A percentile compares a stretch with the other conserved stretches of the same genome.
These are phyloP conservation scores for Mycena belliarum DNA, from an alignment of 768 basidiomycete genomes.

Conservation along the genomic window DNA sequence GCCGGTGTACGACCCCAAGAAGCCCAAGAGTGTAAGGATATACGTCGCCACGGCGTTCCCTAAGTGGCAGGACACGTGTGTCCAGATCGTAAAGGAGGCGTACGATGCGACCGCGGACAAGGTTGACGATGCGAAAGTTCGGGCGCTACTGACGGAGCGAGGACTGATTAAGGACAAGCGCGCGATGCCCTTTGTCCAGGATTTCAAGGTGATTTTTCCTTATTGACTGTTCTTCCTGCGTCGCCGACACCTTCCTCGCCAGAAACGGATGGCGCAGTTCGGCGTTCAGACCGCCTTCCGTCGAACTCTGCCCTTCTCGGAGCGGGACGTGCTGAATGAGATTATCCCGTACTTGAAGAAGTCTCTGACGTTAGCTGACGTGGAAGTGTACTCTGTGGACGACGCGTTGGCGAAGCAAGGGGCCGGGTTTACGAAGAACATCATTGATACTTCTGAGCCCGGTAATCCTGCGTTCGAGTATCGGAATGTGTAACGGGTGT, in stretches of 20 bases:
- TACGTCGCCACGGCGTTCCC: conserved; percentile 92
- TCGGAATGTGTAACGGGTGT: conserved; percentile 55
- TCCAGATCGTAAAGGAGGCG: conserved; percentile 70
- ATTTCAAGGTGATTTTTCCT: conserved; percentile 75
- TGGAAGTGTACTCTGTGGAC: conserved; percentile 68
- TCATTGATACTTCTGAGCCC: conserved; percentile 87
- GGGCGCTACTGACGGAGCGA: conserved; percentile 60
- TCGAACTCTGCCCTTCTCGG: conserved; percentile 81
- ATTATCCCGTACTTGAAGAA: conserved; percentile 82
- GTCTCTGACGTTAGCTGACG: conserved; percentile 68
- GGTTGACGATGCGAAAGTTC: conserved; percentile 83
- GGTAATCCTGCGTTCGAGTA: conserved; percentile 87
- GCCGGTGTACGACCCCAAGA: conserved; percentile 77
- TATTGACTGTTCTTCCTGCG: not conserved
- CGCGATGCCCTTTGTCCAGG: conserved; percentile 91
- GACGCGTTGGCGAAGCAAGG: conserved; percentile 59
- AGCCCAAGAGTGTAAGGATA: conserved; percentile 82
- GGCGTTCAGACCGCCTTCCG: conserved; percentile 80
- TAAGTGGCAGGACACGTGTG: conserved; percentile 88
- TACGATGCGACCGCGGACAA: conserved; percentile 57
- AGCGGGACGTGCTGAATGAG: conserved; percentile 68
- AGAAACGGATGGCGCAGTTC: conserved; percentile 84
- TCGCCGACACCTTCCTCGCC: conserved; percentile 9
- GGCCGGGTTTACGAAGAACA: conserved; percentile 62
- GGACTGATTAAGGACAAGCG: conserved; percentile 95